A percentile compares a stretch with the other conserved stretches of the same genome.
These are phyloP conservation scores for Fusarium ramigenum DNA, from an alignment of 2,329 filamentous ascomycete genomes.

Conservation along the genomic window DNA sequence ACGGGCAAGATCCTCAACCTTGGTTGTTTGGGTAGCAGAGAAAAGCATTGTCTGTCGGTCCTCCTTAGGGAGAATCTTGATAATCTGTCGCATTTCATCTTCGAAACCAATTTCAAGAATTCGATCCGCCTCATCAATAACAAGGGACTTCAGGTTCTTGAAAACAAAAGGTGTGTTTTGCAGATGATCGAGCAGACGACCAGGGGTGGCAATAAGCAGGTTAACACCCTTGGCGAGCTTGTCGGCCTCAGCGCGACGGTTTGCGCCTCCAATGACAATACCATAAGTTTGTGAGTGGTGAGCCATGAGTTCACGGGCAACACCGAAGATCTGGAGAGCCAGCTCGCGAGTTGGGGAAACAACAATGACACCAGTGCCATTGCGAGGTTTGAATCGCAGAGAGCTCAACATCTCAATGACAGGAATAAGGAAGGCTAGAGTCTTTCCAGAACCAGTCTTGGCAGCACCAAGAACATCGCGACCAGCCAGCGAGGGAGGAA, in stretches of 20 bases:
- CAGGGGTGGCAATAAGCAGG: constrained; percentile 91
- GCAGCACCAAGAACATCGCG: constrained; percentile 94
- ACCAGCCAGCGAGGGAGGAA: constrained; percentile 88
- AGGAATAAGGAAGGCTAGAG: constrained; percentile 91
- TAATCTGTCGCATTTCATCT: constrained; percentile 96
- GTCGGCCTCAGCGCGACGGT: constrained; percentile 87
- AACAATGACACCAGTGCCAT: constrained; percentile 91
- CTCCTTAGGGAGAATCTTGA: constrained; percentile 90
- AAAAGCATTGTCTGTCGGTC: constrained; percentile 97
- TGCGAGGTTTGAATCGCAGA: constrained; percentile 92
- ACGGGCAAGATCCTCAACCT: constrained; percentile 94
- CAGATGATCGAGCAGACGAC: constrained; percentile 90
- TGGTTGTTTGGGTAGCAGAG: constrained; percentile 97
- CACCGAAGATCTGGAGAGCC: constrained; percentile 94
- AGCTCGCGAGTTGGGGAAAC: constrained; percentile 94
- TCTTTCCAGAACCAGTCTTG: constrained; percentile 97
- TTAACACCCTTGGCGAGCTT: constrained; percentile 97
- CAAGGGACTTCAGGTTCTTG: constrained; percentile 90
- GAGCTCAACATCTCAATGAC: constrained; percentile 92
- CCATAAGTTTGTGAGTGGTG: constrained; percentile 95
- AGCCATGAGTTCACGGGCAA: constrained; percentile 91
- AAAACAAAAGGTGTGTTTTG: constrained; percentile 92
- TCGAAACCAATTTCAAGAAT: constrained; percentile 98
- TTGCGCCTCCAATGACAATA: constrained; percentile 95
- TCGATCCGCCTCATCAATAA: constrained; percentile 97